Evolutionary conservation across 805 yeast genomes (phyloP).

Genomic region (Wickerhamiella cacticola): DNA sequence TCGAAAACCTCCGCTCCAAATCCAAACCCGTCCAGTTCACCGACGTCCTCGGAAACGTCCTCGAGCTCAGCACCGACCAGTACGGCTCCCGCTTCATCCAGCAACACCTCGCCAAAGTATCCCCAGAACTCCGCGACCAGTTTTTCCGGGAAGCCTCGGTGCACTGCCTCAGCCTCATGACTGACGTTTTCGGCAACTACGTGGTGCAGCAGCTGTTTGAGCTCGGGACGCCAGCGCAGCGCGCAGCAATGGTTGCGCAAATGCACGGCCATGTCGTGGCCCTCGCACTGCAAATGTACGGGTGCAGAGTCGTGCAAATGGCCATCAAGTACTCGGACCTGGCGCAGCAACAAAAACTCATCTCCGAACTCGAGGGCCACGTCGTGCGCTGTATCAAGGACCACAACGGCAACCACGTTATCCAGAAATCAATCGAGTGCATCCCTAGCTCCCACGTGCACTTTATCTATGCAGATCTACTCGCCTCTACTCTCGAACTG

Average conservation of each 20-base stretch:
- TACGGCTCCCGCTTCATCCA: conserved; percentile 96
- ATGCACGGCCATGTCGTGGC: conserved; percentile 66
- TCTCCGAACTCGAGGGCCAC: conserved; percentile 54
- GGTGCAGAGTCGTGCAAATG: conserved; percentile 92
- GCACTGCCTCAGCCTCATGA: conserved; percentile 65
- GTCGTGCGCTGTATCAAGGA: conserved; percentile 70
- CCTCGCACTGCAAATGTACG: conserved; percentile 88
- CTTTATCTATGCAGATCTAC: conserved; percentile 60
- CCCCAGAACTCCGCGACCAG: conserved; percentile 59
- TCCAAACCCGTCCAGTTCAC: conserved; percentile 50
- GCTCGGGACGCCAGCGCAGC: conserved; percentile 60
- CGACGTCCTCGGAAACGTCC: conserved; percentile 74
- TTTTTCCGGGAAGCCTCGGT: conserved; percentile 76
- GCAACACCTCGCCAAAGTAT: conserved; percentile 59
- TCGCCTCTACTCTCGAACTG: conserved; percentile 56
- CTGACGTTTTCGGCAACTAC: conserved; percentile 96
- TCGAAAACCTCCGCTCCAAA: conserved; percentile 74
- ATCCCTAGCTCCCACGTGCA: conserved; percentile 59
- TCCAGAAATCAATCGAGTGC: conserved; percentile 85
- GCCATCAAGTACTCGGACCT: conserved; percentile 65
- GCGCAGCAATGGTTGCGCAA: conserved; percentile 48
- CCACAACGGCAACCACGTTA: conserved; percentile 96
- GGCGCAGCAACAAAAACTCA: conserved; percentile 53
- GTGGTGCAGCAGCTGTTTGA: conserved; percentile 93
- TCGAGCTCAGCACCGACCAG: conserved; percentile 90